Evolutionary conservation across 2,329 filamentous ascomycete species (phyloP), one percentile per base, ranked within the genome.

Genomic region (Ceratocystis cacaofunesta): DNA sequence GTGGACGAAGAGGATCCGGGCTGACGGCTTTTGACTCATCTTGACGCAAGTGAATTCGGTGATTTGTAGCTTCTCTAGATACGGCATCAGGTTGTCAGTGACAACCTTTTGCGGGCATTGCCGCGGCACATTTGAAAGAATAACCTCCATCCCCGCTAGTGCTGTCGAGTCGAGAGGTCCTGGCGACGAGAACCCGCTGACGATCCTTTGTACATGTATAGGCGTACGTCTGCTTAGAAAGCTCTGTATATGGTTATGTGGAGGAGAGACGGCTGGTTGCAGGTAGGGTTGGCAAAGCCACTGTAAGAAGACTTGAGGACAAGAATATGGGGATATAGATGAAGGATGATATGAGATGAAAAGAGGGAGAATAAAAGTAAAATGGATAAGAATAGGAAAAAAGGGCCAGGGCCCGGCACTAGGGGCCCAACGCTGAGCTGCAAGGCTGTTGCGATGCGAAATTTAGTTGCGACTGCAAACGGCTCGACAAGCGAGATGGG

Each of bases 31-130:
- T 2, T 70, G 70, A 1, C 70, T 71, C 0, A 73, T 70, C 67
- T 81, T 82, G 0, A 78, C 72, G 68, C 76, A 80, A 0, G 64
- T 64, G 72, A 76, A 83, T 5, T 77, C 72, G 0, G 67, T 32
- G 61, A 83, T 79, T 1, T 68, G 66, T 1, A 83, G 72, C 0
- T 61, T 68, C 0, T 71, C 69, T 71, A 82, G 75, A 32, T 75
- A 71, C 0, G 77, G 75, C 17, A 69, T 63, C 1, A 84, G 73
- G 62, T 78, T 76, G 0, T 64, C 69, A 10, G 69, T 70, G 8
- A 83, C 70, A 5, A 69, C 69, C 0, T 74, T 69, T 1, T 78
- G 73, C 8, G 74, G 72, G 36, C 82, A 69, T 32, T 75, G 71
- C 8, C 63, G 36, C 1, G 80, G 79, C 15, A 83, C 72, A 10